Evolutionary conservation across 75 land plant species (phyloP), one percentile per base, ranked within the genome.

Genomic region (Selaginella tamariscina): DNA sequence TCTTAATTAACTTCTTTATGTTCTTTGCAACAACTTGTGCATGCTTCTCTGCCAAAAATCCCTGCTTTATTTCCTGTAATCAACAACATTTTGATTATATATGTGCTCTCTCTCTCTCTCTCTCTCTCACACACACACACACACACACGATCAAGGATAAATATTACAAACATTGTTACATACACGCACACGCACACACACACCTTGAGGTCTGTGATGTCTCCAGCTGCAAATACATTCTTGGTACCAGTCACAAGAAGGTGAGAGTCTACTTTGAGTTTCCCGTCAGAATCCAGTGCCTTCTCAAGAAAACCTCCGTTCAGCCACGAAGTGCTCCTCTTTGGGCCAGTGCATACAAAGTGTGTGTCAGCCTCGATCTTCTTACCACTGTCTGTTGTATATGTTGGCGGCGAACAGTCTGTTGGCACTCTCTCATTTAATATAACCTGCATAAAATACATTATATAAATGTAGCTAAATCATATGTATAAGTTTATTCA

Each of bases 41-140:
- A 70, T 89, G 95, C 62, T 57, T 74, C 29, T 69, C 72, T 9
- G 95, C 91, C 21, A 75, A 72, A 63, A 70, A 86, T 18, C 93
- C 93, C 74, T 88, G 89, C 70, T 88, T 86, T 24, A 82, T 68
- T 80, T 87, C 95, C 95, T 89, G 75, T 62, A 76, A 55, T n/a
- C n/a, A n/a, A n/a, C n/a, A n/a, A n/a, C n/a, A n/a, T n/a, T n/a
- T n/a, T n/a, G n/a, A n/a, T n/a, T n/a, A n/a, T n/a, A n/a, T n/a
- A n/a, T n/a, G n/a, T n/a, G n/a, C n/a, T n/a, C n/a, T n/a, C n/a
- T n/a, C n/a, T n/a, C n/a, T n/a, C n/a, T n/a, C n/a, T n/a, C n/a
- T n/a, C n/a, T n/a, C n/a, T n/a, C n/a, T n/a, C n/a, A n/a, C n/a
- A n/a, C n/a, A n/a, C n/a, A n/a, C n/a, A n/a, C n/a, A n/a, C n/a